Conservation (phyloP, 2,329 filamentous ascomycete species). For the Neofusicoccum ribis region DNA sequence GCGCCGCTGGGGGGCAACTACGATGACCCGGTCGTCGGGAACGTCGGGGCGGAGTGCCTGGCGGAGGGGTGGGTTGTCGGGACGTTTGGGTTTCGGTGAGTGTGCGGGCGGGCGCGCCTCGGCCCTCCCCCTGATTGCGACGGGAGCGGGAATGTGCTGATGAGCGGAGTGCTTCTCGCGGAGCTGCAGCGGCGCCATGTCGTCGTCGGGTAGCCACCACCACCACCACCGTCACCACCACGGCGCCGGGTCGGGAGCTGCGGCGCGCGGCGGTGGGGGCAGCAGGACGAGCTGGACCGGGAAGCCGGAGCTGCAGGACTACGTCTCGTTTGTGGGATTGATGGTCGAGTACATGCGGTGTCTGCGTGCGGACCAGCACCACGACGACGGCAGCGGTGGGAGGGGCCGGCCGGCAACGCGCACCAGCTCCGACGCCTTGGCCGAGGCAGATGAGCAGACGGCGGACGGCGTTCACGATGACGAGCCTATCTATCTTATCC, state of each 20-base stretch:
- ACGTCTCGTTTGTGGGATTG: slow-evolving; percentile 79
- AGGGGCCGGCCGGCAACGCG: not conserved
- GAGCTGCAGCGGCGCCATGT: slow-evolving; percentile 68
- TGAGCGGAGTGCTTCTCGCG: not conserved
- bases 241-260: not conserved
- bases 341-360: slow-evolving; percentile 66
- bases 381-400: not conserved
- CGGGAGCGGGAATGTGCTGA: not conserved
- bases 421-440: not conserved
- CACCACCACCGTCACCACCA: not conserved
- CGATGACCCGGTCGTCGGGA: slow-evolving; percentile 77
- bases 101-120: not conserved
- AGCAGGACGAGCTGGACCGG: slow-evolving; percentile 87
- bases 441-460: not conserved
- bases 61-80: slow-evolving; percentile 71
- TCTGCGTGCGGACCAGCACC: not conserved
- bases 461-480: not conserved
- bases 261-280: slow-evolving; percentile 33
- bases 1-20: slow-evolving; percentile 81
- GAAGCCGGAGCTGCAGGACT: slow-evolving; percentile 78
- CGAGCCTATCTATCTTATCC: slow-evolving; percentile 47
- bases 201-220: slow-evolving; percentile 47
- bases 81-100: slow-evolving; percentile 89
- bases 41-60: slow-evolving; percentile 65
- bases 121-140: too few species aligned